Base-by-base conservation (phyloP, 371 early-diverging fungal species). In the Mortierella sp. region DNA sequence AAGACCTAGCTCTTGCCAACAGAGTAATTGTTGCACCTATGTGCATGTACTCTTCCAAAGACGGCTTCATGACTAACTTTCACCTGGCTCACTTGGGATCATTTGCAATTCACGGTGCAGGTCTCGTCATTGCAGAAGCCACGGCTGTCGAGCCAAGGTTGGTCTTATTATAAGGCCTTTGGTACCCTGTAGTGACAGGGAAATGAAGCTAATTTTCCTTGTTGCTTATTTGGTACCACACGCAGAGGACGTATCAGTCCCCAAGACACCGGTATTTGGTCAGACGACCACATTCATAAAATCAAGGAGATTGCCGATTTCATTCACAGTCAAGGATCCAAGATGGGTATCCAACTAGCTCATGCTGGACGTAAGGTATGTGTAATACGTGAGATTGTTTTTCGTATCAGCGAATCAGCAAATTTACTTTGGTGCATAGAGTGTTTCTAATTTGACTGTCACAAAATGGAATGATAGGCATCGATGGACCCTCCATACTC, bases 1-100 rank as follows among this genome's bases (percentile, higher is more conserved):
- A 90, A 60, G 80, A 77, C 15, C 72, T 88, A 37, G 85, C 84
- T 0, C 79, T 93, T 34, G 89, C 91, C 69, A 96, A 96, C 85
- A 85, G 96, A 22, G 78, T 95, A 10, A 86, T 87, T 9, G 93
- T 96, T 15, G 87, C 93, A 13, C 96, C 97, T 29, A 96, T 95
- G 96, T 92, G 89, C 78, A 74, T 74, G 84, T 89, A 85, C 60
- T 83, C 79, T 19, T 68, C 86, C 17, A 69, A 85, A 9, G 89
- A 89, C 45, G 92, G 91, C 1, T 80, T 86, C 19, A 66, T 84
- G 62, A 86, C 75, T 49, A 86, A 89, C 47, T 91, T 85, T 68
- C 95, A 94, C 64, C 65, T 94, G 28, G 83, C 85, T 5, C 95
- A 96, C 79, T 72, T 89, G 56, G 90, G 92, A 42, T 83, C 88